These are phyloP conservation scores for Cenchrus americanus DNA, from an alignment of 176 grass and related monocot species.

Conservation along the genomic window DNA sequence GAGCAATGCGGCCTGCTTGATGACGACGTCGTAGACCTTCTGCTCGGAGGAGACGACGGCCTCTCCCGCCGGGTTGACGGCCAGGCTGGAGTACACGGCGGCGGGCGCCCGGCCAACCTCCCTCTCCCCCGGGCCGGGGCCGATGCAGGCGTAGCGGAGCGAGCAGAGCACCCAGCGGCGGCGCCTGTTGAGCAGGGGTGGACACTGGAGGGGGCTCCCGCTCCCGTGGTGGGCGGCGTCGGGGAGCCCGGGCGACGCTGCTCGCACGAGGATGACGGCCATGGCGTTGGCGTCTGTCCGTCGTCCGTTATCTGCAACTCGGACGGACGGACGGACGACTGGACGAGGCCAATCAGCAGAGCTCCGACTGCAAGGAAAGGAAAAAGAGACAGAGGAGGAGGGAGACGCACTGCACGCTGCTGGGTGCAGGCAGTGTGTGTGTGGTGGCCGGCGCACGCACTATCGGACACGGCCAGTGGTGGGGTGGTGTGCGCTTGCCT, in stretches of 20 bases:
- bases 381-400: no score
- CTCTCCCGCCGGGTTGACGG: slow-evolving; percentile 54
- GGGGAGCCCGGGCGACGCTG: slow-evolving; percentile 21
- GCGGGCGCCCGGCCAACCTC: slow-evolving; percentile 19
- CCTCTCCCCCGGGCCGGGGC: slow-evolving; percentile 50
- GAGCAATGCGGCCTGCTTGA: slow-evolving; percentile 86
- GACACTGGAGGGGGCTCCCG: slow-evolving; percentile 28
- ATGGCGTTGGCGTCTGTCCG: slow-evolving; percentile 8
- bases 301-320: background rate
- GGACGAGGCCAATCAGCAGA: background rate
- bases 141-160: slow-evolving; percentile 55
- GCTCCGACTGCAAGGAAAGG: no score
- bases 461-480: no score
- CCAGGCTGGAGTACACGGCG: slow-evolving; percentile 62
- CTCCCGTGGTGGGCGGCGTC: background rate
- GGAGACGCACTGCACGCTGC: no score
- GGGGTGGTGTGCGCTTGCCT: no score
- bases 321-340: no score
- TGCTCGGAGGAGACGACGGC: slow-evolving; percentile 72
- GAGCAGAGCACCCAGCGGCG: slow-evolving; percentile 43
- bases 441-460: no score
- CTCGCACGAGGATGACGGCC: slow-evolving; percentile 47
- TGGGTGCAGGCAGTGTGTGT: no score
- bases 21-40: slow-evolving; percentile 87
- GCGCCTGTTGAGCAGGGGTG: slow-evolving; percentile 11